Evolutionary conservation across 768 basidiomycete species (phyloP).

Genomic region (Steccherinum ochraceum): DNA sequence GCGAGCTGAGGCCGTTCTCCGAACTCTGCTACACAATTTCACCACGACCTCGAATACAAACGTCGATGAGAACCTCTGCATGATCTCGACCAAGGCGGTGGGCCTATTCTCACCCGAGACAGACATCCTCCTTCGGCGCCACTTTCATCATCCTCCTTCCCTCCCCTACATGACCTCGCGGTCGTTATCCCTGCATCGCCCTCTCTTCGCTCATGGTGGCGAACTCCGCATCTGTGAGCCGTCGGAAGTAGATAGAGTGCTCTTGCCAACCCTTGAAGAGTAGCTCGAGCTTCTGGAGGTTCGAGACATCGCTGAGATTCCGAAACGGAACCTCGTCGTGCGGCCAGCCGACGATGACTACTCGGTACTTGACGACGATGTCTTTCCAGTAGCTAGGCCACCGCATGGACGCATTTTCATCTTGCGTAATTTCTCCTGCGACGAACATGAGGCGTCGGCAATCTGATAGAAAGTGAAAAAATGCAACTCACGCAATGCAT

Average conservation of each 20-base stretch:
- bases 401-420: conserved; percentile 19
- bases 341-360: conserved; percentile 24
- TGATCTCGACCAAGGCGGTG: not conserved
- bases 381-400: conserved; percentile 21
- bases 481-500: conserved; percentile 17
- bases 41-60: not conserved
- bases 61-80: not conserved
- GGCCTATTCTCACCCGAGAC: conserved; percentile 1
- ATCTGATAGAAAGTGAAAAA: not conserved
- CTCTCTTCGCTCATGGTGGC: conserved; percentile 7
- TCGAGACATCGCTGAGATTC: conserved; percentile 23
- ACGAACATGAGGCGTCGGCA: not conserved
- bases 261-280: conserved; percentile 19
- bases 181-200: not conserved
- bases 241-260: conserved; percentile 18
- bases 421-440: conserved; percentile 18
- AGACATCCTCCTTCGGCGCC: not conserved
- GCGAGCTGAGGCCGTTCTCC: not conserved
- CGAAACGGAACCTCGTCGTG: conserved; percentile 21
- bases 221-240: conserved; percentile 18
- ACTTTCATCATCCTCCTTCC: not conserved
- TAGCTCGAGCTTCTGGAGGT: conserved; percentile 20
- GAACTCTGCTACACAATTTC: not conserved
- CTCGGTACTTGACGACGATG: conserved; percentile 21
- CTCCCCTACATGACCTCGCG: not conserved